Base-by-base conservation (phyloP, 495 filamentous ascomycete species). In the Talaromyces ruber region DNA sequence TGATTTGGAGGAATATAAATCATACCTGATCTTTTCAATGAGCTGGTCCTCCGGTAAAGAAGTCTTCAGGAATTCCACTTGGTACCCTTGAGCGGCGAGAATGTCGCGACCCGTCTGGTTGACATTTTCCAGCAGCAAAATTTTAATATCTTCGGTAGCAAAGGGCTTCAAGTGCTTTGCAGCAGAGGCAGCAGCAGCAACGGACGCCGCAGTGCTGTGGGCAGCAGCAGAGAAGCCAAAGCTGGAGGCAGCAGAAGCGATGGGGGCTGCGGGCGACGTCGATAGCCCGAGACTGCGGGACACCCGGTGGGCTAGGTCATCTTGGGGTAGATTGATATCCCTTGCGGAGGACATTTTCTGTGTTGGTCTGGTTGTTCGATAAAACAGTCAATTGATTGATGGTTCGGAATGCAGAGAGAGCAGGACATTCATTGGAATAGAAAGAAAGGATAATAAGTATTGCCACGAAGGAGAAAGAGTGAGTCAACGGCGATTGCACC, bases 91-190 rank as follows among this genome's bases (percentile, higher is more conserved):
- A 58, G 77, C 77, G 45, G 76, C 83, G 32, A 99, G 79, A 34
- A 96, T 90, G 21, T 96, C 88, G 68, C 81, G 79, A 12, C 93
- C 94, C 22, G 91, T 92, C 74, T 91, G 81, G 72, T 98, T 97
- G 61, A 99, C 88, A 76, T 98, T 98, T 74, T 99, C 95, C 25
- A 99, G 78, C 7, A 99, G 81, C 61, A 99, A 79, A 43, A 99
- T 96, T 77, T 96, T 98, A 73, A 99, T 89, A 67, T 98, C 93
- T 69, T 90, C 84, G 5, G 92, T 94, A 64, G 91, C 87, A 74
- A 99, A 99, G 22, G 95, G 95, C 76, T 98, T 98, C 66, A 98
- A 76, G 59, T 88, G 90, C 75, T 96, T 97, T 21, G 86, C 78
- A 51, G 74, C 73, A 64, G 68, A 62, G 28, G 72, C 57, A 43